Percentiles rank a stretch among this genome's conserved stretches.
phyloP scores from a whole-genome alignment of 352 stramenopile species.

The Phytophthora pisi region DNA sequence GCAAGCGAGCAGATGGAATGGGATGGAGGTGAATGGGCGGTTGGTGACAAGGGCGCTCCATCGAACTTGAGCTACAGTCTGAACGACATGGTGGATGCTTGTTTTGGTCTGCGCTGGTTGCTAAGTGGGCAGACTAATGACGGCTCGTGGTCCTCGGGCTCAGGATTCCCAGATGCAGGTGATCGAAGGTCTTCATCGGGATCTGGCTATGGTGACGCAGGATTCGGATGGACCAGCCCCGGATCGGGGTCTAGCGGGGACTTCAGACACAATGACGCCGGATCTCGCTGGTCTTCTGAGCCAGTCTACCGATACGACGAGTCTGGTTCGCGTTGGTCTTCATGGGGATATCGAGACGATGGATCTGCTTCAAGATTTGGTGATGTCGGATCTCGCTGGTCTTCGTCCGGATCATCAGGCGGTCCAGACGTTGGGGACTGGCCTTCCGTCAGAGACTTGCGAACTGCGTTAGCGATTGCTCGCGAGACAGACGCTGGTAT shows the following conservation, averaged over 20 bases:
- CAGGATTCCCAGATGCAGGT: constrained; percentile 18
- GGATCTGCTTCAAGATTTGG: constrained; percentile 11
- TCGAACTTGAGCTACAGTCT: constrained; percentile 4
- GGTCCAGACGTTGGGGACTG: constrained; percentile 18
- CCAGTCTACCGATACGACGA: constrained; percentile 26
- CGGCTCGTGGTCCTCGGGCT: constrained; percentile 17
- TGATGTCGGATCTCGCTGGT: constrained; percentile 17
- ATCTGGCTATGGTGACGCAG: constrained; percentile 10
- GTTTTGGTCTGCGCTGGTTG: constrained; percentile 28
- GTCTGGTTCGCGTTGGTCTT: constrained; percentile 23
- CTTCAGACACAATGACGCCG: constrained; percentile 7
- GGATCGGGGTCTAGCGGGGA: neutral
- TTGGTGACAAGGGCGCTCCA: neutral
- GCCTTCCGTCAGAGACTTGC: constrained; percentile 9
- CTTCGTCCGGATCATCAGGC: constrained; percentile 19
- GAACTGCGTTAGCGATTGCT: constrained; percentile 12
- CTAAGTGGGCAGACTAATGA: constrained; percentile 19
- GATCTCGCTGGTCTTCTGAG: neutral
- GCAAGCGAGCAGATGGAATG: constrained; percentile 18
- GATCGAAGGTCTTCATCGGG: constrained; percentile 8
- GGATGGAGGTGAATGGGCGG: constrained; percentile 22
- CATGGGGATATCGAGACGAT: constrained; percentile 21
- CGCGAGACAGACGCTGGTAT: constrained; percentile 27
- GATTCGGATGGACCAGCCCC: neutral
- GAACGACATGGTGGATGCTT: constrained; percentile 24